phyloP scores from a whole-genome alignment of 495 filamentous ascomycete species.

The Penicillium longicatenatum region DNA sequence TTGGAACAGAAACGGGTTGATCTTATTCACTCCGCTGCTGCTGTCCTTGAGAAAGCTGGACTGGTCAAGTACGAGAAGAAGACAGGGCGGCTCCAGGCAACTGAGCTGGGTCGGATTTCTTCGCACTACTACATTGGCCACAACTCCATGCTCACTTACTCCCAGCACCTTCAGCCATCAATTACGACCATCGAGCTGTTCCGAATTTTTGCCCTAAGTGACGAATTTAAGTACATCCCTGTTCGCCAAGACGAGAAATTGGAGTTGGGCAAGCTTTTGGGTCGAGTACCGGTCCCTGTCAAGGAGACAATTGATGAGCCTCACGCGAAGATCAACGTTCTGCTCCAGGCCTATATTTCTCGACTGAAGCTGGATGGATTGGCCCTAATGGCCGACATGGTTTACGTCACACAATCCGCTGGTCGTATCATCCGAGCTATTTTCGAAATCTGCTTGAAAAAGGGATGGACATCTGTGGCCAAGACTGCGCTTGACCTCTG shows the following conservation, averaged over 20 bases:
- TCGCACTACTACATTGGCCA: slow-evolving; percentile 99
- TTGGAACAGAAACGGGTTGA: slow-evolving; percentile 97
- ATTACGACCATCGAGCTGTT: slow-evolving; percentile 93
- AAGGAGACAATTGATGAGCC: slow-evolving; percentile 98
- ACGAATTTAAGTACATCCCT: slow-evolving; percentile 99
- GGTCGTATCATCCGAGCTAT: slow-evolving; percentile 94
- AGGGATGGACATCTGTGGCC: slow-evolving; percentile 92
- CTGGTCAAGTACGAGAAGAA: slow-evolving; percentile 96
- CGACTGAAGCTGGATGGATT: slow-evolving; percentile 91
- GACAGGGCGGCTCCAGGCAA: slow-evolving; percentile 83
- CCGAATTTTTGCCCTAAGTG: slow-evolving; percentile 94
- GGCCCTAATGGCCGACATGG: slow-evolving; percentile 96
- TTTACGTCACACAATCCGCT: slow-evolving; percentile 97
- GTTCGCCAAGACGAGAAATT: slow-evolving; percentile 97
- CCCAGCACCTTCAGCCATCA: slow-evolving; percentile 89
- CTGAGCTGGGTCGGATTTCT: slow-evolving; percentile 91
- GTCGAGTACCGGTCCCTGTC: slow-evolving; percentile 89
- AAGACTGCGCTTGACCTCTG: slow-evolving; percentile 92
- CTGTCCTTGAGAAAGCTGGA: slow-evolving; percentile 81
- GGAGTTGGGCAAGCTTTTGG: slow-evolving; percentile 88
- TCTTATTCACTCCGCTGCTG: slow-evolving; percentile 90
- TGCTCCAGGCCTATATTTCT: slow-evolving; percentile 96
- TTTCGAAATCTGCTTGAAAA: slow-evolving; percentile 94
- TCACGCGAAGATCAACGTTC: slow-evolving; percentile 98
- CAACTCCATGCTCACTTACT: slow-evolving; percentile 94